Evolutionary conservation across 2,329 filamentous ascomycete genomes (phyloP), one percentile per base, ranked within the genome.

Genomic region (Nigrospora oryzae): DNA sequence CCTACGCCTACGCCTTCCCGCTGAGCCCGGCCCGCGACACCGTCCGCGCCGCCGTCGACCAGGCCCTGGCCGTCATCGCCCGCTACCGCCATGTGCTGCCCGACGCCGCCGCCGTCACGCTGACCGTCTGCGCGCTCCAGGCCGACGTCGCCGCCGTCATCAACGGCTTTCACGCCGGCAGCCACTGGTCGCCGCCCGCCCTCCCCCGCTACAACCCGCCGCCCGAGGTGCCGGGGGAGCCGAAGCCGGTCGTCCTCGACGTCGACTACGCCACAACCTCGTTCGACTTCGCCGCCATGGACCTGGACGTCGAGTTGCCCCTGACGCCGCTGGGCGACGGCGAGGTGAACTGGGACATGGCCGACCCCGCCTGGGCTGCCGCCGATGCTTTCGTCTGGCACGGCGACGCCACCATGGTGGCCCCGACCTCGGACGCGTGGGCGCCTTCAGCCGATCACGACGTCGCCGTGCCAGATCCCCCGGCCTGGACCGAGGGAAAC

Each of bases 1-100:
- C 50, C 11, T 53, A 45, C 35, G 43, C 48, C 3, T 52, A 49
- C 32, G 47, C 43, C 3, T 52, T 44, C 23, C 50, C 50, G 42
- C 16, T 50, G 15, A 36, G 42, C 33, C 23, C 17, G 36, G 31
- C 39, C 5, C 35, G 43, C 11, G 35, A 33, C 3, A 32, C 36
- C 3, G 40, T 38, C 5, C 33, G 40, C 14, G 45, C 33, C 32
- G 44, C 13, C 39, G 43, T 50, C 11, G 48, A 48, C n/a, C 38
- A 31, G 43, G 48, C 43, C 16, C 41, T 50, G 14, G 40, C 46
- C 32, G 37, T 42, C 30, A 31, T 50, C 28, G 43, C 36, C 14
- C 30, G 46, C 34, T 48, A 44, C 34, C 31, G 32, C 5, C 40
- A 46, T n/a, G 39, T 31, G 11, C 28, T 46, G 16, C 40, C 48